phyloP scores from a whole-genome alignment of 106 monocot species.

The Platanthera zijinensis region DNA sequence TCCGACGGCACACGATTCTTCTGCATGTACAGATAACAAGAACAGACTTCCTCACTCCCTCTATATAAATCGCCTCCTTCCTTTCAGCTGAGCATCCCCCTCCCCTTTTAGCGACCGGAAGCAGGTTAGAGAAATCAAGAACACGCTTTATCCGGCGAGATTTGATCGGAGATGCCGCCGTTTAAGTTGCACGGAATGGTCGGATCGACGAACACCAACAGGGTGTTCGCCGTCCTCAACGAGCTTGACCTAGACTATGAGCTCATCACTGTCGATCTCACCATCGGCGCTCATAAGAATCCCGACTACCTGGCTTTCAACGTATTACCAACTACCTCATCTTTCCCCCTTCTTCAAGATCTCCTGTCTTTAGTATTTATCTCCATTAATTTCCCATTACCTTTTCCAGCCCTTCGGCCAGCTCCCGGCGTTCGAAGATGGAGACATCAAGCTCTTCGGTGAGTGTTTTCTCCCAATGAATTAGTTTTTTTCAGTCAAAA shows the following conservation, averaged over 20 bases:
- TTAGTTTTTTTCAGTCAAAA: not conserved
- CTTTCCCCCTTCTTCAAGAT: not conserved
- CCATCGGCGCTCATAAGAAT: constrained; percentile 44
- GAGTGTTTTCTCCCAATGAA: not conserved
- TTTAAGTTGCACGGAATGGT: constrained; percentile 27
- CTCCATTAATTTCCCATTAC: not conserved
- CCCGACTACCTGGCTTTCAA: constrained; percentile 48
- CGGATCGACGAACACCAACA: constrained; percentile 18
- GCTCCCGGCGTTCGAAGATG: constrained; percentile 41
- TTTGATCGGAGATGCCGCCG: not conserved
- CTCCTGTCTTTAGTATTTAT: not conserved
- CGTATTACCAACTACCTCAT: constrained; percentile 11
- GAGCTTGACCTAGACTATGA: constrained; percentile 47
- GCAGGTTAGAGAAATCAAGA: not conserved
- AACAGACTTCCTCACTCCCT: too few species aligned
- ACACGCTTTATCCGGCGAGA: not conserved
- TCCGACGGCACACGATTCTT: too few species aligned
- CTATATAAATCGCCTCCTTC: too few species aligned
- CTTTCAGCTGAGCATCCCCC: not conserved
- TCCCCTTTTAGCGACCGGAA: not conserved
- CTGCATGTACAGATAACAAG: too few species aligned
- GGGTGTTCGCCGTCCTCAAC: constrained; percentile 20
- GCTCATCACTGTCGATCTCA: constrained; percentile 30
- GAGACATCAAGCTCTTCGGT: constrained; percentile 39
- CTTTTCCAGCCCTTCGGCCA: constrained; percentile 44